A percentile compares a stretch with the other conserved stretches of the same genome.
phyloP scores from a whole-genome alignment of 805 yeast genomes.

The Kodamaea kaohsiungensis region DNA sequence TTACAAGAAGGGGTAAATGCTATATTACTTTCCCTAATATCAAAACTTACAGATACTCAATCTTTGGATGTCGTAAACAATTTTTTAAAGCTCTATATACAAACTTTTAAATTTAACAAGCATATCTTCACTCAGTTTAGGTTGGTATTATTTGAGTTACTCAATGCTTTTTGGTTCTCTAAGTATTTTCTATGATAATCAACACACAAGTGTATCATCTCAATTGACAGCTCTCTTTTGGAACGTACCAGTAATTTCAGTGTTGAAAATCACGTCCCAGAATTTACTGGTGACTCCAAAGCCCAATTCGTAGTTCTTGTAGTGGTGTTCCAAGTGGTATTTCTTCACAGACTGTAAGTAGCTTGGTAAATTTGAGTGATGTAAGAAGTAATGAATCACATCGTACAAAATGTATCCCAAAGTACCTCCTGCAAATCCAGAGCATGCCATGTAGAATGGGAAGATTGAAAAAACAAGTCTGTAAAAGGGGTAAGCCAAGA shows the following conservation, averaged over 20 bases:
- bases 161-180: too few relatives aligned
- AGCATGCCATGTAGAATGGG: constrained; percentile 83
- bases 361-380: constrained; percentile 80
- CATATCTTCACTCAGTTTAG: too few relatives aligned
- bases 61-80: too few relatives aligned
- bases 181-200: too few relatives aligned
- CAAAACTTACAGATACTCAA: too few relatives aligned
- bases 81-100: too few relatives aligned
- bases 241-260: constrained; percentile 60
- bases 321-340: constrained; percentile 95
- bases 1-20: too few relatives aligned
- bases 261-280: constrained; percentile 92
- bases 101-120: too few relatives aligned
- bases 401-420: constrained; percentile 93
- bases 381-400: constrained; percentile 90
- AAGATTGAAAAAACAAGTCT: constrained; percentile 70
- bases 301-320: constrained; percentile 94
- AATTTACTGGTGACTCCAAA: constrained; percentile 93
- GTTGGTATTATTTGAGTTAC: too few relatives aligned
- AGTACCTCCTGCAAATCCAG: constrained; percentile 94
- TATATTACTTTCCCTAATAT: too few relatives aligned
- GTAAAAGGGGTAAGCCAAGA: constrained; percentile 78
- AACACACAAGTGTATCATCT: too few relatives aligned
- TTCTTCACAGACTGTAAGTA: constrained; percentile 79
- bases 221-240: constrained; percentile 6